Evolutionary conservation across 306 rosid genomes (phyloP).

Genomic region (Hippophae tibetana): DNA sequence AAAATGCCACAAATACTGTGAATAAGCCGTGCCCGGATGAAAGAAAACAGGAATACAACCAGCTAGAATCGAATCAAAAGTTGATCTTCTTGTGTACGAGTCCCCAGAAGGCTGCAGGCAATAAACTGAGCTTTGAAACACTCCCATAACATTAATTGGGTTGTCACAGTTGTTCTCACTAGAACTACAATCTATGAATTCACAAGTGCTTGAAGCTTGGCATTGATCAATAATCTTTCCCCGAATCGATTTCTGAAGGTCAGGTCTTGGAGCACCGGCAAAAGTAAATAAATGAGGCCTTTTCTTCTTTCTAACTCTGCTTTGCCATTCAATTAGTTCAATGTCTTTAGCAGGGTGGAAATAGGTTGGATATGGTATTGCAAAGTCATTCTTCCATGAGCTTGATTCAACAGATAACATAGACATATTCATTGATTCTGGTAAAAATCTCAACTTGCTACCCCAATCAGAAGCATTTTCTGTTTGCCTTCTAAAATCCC

Average conservation of each 20-base stretch:
- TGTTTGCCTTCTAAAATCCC: constrained; percentile 76
- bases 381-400: constrained; percentile 80
- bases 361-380: constrained; percentile 76
- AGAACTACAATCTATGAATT: constrained; percentile 54
- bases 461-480: constrained; percentile 67
- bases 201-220: constrained; percentile 32
- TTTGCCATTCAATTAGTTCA: constrained; percentile 48
- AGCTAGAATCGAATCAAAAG: constrained; percentile 68
- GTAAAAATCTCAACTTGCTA: constrained; percentile 62
- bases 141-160: constrained; percentile 45
- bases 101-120: constrained; percentile 89
- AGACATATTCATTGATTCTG: constrained; percentile 68
- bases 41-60: constrained; percentile 94
- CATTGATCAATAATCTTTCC: constrained; percentile 65
- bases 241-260: constrained; percentile 37
- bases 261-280: constrained; percentile 80
- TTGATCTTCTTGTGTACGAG: constrained; percentile 80
- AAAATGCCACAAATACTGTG: constrained; percentile 71
- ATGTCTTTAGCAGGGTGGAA: constrained; percentile 45
- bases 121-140: constrained; percentile 50
- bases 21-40: constrained; percentile 78
- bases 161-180: constrained; percentile 48
- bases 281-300: constrained; percentile 54
- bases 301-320: constrained; percentile 25
- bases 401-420: constrained; percentile 81